phyloP scores from a whole-genome alignment of 345 rosid species.

The Hevea brasiliensis region DNA sequence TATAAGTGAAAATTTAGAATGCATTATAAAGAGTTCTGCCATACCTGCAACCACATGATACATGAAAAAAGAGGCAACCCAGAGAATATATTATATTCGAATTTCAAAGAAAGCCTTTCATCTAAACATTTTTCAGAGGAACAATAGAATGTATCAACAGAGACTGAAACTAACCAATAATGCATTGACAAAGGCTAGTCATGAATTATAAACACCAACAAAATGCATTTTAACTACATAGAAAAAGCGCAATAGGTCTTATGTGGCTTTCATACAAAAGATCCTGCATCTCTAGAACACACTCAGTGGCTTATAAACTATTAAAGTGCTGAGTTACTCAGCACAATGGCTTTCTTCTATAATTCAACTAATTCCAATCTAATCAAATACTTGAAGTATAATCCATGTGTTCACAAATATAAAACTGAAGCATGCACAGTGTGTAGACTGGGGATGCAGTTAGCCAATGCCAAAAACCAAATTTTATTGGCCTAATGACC shows the following conservation, averaged over 20 bases:
- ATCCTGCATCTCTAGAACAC: background rate
- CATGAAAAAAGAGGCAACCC: background rate
- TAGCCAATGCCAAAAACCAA: no score
- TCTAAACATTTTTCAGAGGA: background rate
- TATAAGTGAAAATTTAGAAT: background rate
- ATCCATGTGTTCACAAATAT: background rate
- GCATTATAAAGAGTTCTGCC: background rate
- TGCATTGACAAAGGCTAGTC: background rate
- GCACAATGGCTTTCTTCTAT: background rate
- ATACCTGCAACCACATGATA: background rate
- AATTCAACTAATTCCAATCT: background rate
- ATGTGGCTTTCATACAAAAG: background rate
- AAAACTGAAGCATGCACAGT: background rate
- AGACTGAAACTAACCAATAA: background rate
- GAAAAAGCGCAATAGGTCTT: background rate
- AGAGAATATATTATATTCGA: background rate
- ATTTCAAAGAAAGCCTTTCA: no score
- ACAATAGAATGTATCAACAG: background rate
- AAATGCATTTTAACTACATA: background rate
- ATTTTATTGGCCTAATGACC: no score
- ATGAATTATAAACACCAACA: background rate
- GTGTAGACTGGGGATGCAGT: no score
- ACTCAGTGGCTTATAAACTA: background rate
- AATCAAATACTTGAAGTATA: background rate
- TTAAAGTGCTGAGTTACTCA: background rate